Evolutionary conservation across 805 yeast genomes (phyloP), one percentile per base, ranked within the genome.

Genomic region (Saccharomyces mikatae): DNA sequence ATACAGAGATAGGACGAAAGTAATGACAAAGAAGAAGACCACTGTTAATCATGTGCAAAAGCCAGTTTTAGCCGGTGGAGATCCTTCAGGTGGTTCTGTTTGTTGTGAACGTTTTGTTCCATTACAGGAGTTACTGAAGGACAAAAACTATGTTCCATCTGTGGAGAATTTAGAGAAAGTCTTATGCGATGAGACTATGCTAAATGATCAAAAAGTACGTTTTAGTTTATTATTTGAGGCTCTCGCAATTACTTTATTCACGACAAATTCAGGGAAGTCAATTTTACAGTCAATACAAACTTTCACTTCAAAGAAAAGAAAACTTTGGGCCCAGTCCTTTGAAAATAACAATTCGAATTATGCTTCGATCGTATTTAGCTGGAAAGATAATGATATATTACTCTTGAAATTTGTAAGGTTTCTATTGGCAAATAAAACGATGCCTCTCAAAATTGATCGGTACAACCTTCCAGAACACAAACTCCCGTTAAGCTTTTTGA

Each of bases 261-360:
- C 64, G 8, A 67, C 71, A 6, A 53, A 50, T 41, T 41, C 66
- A 3, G 71, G 71, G 6, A 49, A 49, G 2, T 60, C 66, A 11
- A 49, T 62, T 14, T 31, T 63, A 46, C 46, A 41, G 26, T 9
- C 41, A 30, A 48, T 48, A 14, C 28, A 50, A 41, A 53, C 30
- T 22, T 41, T 49, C 27, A 47, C 48, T 17, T n/a, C 2, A 3
- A 32, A 46, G 44, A 21, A 36, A 30, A 17, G 29, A 49, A 51
- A 54, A 41, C 24, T 6, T 31, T 17, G 32, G 8, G 52, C 31
- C 17, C 54, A 56, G 57, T 54, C 41, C 4, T 46, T 27, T 14
- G 21, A 17, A 5, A 11, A 49, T 22, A 9, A 26, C 32, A 11
- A 14, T 49, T 14, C 24, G 1, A 21, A 32, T 24, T 30, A 31